Conservation (phyloP, 2,329 filamentous ascomycete species). For the Fusarium redolens region DNA sequence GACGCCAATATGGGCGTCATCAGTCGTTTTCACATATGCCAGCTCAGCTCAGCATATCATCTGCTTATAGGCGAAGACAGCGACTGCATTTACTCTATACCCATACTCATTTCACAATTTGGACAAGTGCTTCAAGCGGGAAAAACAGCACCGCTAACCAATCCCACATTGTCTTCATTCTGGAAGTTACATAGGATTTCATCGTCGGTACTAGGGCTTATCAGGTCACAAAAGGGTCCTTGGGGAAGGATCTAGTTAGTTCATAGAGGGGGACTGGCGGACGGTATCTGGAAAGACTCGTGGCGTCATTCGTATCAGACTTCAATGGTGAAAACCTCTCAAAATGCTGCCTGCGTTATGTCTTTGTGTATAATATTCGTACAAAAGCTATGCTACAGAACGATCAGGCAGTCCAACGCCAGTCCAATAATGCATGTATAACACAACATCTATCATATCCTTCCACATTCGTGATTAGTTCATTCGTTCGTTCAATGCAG, state of each 20-base stretch:
- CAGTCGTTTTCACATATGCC: slow-evolving; percentile 7
- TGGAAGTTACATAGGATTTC: not conserved
- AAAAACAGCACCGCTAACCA: slow-evolving; percentile 22
- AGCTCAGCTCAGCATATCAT: not conserved
- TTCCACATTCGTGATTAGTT: slow-evolving; percentile 7
- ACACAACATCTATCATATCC: slow-evolving; percentile 5
- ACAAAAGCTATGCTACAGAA: slow-evolving; percentile 22
- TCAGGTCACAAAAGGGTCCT: not conserved
- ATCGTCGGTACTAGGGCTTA: not conserved
- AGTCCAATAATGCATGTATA: slow-evolving; percentile 27
- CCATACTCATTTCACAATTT: not conserved
- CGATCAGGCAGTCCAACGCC: slow-evolving; percentile 23
- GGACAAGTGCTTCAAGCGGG: slow-evolving; percentile 10
- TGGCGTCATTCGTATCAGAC: not conserved
- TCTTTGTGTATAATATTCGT: slow-evolving; percentile 17
- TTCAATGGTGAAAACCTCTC: not conserved
- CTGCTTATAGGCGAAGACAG: not conserved
- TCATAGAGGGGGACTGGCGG: not conserved
- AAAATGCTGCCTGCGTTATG: not conserved
- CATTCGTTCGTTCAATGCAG: slow-evolving; percentile 4
- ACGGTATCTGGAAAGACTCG: not conserved
- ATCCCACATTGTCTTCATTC: slow-evolving; percentile 1
- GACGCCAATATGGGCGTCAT: slow-evolving; percentile 19
- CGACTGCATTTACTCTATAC: slow-evolving; percentile 18
- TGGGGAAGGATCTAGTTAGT: not conserved